Conservation (phyloP, 331 rosid species). For the Spiraea crenata region DNA sequence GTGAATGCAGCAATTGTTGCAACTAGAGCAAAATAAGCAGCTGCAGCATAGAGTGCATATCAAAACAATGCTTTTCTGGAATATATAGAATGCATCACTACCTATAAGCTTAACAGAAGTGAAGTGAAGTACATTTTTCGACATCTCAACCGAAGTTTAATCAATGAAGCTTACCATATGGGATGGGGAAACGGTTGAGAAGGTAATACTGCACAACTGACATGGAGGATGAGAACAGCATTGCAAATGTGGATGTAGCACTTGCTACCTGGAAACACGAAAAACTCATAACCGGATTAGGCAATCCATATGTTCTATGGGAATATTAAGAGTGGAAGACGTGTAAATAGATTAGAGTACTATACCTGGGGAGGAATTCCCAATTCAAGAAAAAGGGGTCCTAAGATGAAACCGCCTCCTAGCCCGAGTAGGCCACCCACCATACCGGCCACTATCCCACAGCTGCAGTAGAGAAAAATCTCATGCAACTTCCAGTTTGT, state of each 20-base stretch:
- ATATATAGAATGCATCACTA: not conserved
- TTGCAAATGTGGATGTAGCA: constrained; percentile 76
- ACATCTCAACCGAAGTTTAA: not conserved
- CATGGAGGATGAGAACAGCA: constrained; percentile 78
- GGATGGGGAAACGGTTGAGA: constrained; percentile 74
- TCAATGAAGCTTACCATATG: constrained; percentile 51
- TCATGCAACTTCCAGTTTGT: constrained; percentile 70
- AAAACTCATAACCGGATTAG: not conserved
- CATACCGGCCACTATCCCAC: constrained; percentile 73
- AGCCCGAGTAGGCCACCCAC: constrained; percentile 78
- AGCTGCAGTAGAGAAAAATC: constrained; percentile 50
- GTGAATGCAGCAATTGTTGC: constrained; percentile 67
- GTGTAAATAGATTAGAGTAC: not conserved
- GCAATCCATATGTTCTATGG: too few species aligned
- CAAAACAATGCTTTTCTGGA: not conserved
- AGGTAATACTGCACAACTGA: constrained; percentile 76
- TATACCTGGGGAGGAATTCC: constrained; percentile 82
- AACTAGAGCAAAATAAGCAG: constrained; percentile 58
- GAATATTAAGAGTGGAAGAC: too few species aligned
- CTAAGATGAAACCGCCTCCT: constrained; percentile 79
- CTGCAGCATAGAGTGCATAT: constrained; percentile 35
- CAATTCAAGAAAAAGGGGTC: constrained; percentile 73
- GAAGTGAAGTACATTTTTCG: too few species aligned
- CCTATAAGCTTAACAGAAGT: too few species aligned
- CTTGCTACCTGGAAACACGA: constrained; percentile 59